A percentile compares a stretch with the other conserved stretches of the same genome.
Conservation (phyloP, 2,329 filamentous ascomycete species). For the Neofusicoccum sp. region DNA sequence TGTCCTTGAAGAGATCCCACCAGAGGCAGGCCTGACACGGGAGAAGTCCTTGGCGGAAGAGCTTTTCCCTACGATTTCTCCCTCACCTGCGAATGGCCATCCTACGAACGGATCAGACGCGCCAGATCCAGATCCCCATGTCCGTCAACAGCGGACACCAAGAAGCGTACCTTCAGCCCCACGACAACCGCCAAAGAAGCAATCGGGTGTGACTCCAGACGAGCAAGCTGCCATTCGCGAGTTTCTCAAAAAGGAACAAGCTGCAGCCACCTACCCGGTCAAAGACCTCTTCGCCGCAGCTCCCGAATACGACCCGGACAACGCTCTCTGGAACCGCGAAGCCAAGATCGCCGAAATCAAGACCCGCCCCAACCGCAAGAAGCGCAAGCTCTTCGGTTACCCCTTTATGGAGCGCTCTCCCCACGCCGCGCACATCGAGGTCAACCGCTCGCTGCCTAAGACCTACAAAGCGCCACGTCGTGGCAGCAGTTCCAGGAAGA, state of each 20-base stretch:
- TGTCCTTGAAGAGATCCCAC: too few species aligned
- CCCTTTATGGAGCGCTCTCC: not conserved
- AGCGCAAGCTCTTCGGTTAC: not conserved
- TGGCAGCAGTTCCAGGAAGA: not conserved
- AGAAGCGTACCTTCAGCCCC: not conserved
- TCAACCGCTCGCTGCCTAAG: not conserved
- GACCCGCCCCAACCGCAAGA: conserved; percentile 8
- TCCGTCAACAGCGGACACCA: too few species aligned
- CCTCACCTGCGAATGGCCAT: too few species aligned
- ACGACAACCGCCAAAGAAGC: not conserved
- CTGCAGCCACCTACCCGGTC: not conserved
- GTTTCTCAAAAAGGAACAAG: not conserved
- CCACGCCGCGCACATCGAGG: not conserved
- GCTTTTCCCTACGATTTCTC: too few species aligned
- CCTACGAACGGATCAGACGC: too few species aligned
- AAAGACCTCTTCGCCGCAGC: not conserved
- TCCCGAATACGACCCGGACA: not conserved
- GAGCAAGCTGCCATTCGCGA: conserved; percentile 4
- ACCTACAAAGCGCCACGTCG: conserved; percentile 1
- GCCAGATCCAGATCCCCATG: too few species aligned
- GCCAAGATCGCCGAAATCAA: conserved; percentile 16
- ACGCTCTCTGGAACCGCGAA: not conserved
- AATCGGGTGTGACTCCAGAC: not conserved
- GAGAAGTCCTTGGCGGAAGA: too few species aligned
- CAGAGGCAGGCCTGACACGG: too few species aligned